Base-by-base conservation (phyloP, 139 green algal genomes). In the Chlamydomonas sp. region DNA sequence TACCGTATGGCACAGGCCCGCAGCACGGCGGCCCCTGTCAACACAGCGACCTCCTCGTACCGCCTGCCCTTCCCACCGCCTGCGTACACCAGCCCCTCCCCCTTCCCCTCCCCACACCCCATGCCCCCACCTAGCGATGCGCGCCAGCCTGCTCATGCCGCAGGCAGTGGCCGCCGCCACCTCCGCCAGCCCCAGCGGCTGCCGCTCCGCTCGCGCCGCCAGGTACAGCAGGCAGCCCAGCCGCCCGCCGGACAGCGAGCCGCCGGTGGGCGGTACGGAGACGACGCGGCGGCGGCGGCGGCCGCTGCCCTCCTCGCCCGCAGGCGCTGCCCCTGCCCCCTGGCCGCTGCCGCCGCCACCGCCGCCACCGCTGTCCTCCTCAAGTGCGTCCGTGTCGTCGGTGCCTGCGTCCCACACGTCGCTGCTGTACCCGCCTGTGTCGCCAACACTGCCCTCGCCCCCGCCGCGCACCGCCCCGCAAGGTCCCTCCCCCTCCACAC, bases 101-200 rank as follows among this genome's bases (percentile, higher is more conserved):
- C 73, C 31, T 10, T 6, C 5, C 7, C 6, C 77, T 1, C 3
- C 62, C 60, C 61, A 5, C 18, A 20, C 1, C 82, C 71, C 69
- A 79, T 49, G 31, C 31, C 31, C 31, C 31, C 31, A 49, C 82
- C 60, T 86, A 12, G 82, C 82, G 20, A 74, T 18, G 60, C 63
- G 20, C 49, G 17, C 82, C 60, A 86, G 12, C 5, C 71, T 60
- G 20, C 5, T 64, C 71, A 80, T 72, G 72, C 79, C 82, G 71
- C 61, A 57, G 3, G 20, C 14, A 9, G 71, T 73, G 5, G 71
- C 71, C 60, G 58, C 49, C 59, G 86, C 86, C 69, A 85, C 79
- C 69, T 90, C 86, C 12, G 62, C 57, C 62, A 90, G 79, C 7
- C 62, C 66, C 86, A 90, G 63, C 5, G 63, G 68, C n/a, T 63